Base-by-base conservation (phyloP, 495 filamentous ascomycete species). In the Mycothermus thermophilus region DNA sequence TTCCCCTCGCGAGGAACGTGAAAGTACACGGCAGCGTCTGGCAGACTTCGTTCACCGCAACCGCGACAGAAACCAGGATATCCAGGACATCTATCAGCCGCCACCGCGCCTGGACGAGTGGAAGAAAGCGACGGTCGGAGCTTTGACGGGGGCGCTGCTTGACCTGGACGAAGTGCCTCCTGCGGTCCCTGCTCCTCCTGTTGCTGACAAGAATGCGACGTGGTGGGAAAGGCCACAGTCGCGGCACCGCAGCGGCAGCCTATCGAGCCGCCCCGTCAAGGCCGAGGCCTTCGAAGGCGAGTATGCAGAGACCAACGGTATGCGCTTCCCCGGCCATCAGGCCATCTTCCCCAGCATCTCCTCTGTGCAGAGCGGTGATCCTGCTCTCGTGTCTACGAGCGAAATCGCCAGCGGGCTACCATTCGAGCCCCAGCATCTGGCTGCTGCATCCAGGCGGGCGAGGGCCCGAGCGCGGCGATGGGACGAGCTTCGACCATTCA, bases 31-130 rank as follows among this genome's bases (percentile, higher is more conserved):
- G 14, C 52, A 63, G 32, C 63, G 58, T 25, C 35, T 72, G 21
- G 57, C 64, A 16, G 47, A 67, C 29, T 21, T 63, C 11, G 19
- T 69, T 4, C 66, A 68, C 40, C 53, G 57, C 37, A 50, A 54
- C 17, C 57, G 53, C 27, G 54, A 66, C 25, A 60, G 63, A 22
- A 39, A 59, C 18, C 43, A 42, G 14, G 57, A 61, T 12, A 62
- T 59, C 33, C 51, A 56, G 28, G 59, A 59, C 7, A 48, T 64
- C 13, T 69, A 67, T 43, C 51, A 59, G 28, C 58, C 63, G 15
- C 59, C 62, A 0, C 44, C 43, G 35, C 65, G 64, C 26, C 50
- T 75, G 8, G 63, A 74, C 32, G 74, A 77, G 48, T 77, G 74
- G 74, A 70, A 62, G 47, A 63, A 63, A 31, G 69, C 57, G 20